Base-by-base conservation (phyloP, 2,329 filamentous ascomycete species). In the Aspergillus pseudoglaucus region DNA sequence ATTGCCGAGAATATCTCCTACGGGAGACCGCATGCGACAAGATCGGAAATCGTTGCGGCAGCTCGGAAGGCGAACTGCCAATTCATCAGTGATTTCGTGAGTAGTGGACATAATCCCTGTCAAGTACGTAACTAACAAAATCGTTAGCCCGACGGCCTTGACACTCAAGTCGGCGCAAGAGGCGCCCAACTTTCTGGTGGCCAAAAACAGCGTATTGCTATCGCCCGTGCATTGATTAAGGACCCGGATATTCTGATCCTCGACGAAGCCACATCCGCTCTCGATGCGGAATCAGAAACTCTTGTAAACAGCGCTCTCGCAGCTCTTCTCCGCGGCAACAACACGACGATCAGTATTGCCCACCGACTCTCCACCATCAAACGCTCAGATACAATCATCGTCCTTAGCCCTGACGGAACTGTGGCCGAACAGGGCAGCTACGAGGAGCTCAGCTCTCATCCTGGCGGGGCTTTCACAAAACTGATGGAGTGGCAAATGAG, bases 401-500 rank as follows among this genome's bases (percentile, higher is more conserved):
- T 95, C 25, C 83, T 98, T 35, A 86, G 86, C 51, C 82, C 79
- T 48, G 85, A 96, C 61, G 94, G 93, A 53, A 85, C 80, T 49
- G 91, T 98, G 3, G 93, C 91, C 2, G 91, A 98, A 67, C 87
- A 87, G 54, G 93, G 93, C 48, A 86, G 85, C 49, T 98, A 95
- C 66, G 72, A 78, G 20, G 80, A 89, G 54, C 79, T 98, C 18
- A 87, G 84, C 45, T 75, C 79, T 4, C 82, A 88, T 50, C 79
- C 80, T 14, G 75, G 85, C 8, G 94, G 91, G 45, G 89, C 90
- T 2, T 98, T 98, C 64, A 91, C 84, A 59, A 93, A 87, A 71
- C 76, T 98, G 46, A 98, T 98, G 93, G 91, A 97, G 70, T 97
- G 90, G 90, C 93, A 98, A 72, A 87, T 97, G 82, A 93, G 80